phyloP scores from a whole-genome alignment of 164 flowering plant genomes.

The Santalum album region DNA sequence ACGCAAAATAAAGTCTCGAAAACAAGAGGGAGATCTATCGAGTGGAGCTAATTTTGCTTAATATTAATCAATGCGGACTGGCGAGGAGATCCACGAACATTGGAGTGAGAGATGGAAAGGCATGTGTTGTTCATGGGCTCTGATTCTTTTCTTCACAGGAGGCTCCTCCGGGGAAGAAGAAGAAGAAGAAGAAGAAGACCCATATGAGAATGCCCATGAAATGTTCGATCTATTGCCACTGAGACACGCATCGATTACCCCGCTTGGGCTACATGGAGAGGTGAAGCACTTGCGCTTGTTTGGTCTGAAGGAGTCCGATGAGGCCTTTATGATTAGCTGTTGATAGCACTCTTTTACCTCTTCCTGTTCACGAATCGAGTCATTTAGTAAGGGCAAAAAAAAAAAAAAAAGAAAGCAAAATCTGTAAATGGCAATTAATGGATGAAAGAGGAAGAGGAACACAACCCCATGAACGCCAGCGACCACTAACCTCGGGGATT shows the following conservation, averaged over 20 bases:
- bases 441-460: too few relatives aligned
- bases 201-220: too few relatives aligned
- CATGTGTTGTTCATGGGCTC: not conserved
- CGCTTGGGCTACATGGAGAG: not conserved
- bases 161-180: not conserved
- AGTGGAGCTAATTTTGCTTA: too few relatives aligned
- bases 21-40: too few relatives aligned
- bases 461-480: too few relatives aligned
- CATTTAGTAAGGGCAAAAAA: too few relatives aligned
- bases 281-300: not conserved
- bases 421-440: too few relatives aligned
- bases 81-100: not conserved
- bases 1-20: too few relatives aligned
- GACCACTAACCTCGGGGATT: slow-evolving; percentile 26
- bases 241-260: not conserved
- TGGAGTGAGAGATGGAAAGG: not conserved
- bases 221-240: not conserved
- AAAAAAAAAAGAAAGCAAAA: too few relatives aligned
- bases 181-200: too few relatives aligned
- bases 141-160: not conserved
- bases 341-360: not conserved
- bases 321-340: not conserved
- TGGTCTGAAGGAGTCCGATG: too few relatives aligned
- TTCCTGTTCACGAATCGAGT: not conserved
- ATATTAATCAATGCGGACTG: too few relatives aligned